Base-by-base conservation (phyloP, 73 alveolate species). In the Paramecium caudatum region DNA sequence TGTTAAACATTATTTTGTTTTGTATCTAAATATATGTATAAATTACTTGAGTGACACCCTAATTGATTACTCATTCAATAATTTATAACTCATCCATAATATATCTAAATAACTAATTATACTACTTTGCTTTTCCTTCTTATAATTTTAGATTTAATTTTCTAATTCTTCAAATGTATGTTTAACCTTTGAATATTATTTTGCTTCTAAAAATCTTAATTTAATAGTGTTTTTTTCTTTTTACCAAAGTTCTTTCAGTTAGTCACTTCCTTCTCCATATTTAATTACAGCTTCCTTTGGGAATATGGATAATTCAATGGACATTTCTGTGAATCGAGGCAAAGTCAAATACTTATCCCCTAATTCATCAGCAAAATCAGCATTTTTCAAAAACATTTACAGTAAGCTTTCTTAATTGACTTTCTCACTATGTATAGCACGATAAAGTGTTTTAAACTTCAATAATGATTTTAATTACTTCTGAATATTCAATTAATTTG, bases 41-140 rank as follows among this genome's bases (percentile, higher is more conserved):
- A 41, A 16, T 41, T 15, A 74, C 88, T 74, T 74, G 7, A 41
- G 47, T 39, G 17, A 27, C 19, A 74, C 88, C 21, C 68, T 74
- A 13, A 27, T 17, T 36, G 88, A 74, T 74, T 74, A 19, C 19
- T 37, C 62, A 12, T 41, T 41, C 8, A 74, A 30, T 17, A 74
- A 41, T 74, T 74, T 74, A 21, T 37, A 74, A 17, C 88, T 74
- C 68, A 74, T 74, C 88, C 88, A 74, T 74, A 74, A 74, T 0
- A 41, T 41, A 39, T 36, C 88, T 74, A 37, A 23, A 15, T 8
- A 15, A 3, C 10, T 5, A 19, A 23, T 27, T 55, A 23, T 55
- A 10, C 12, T 55, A 55, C 80, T 55, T 55, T 55, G n/a, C 23
- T 27, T 55, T 23, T 55, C 80, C 30, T 55, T 37, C 43, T 74